These are phyloP conservation scores for Starmera dryadoides DNA, from an alignment of 805 yeast genomes.

Conservation along the genomic window DNA sequence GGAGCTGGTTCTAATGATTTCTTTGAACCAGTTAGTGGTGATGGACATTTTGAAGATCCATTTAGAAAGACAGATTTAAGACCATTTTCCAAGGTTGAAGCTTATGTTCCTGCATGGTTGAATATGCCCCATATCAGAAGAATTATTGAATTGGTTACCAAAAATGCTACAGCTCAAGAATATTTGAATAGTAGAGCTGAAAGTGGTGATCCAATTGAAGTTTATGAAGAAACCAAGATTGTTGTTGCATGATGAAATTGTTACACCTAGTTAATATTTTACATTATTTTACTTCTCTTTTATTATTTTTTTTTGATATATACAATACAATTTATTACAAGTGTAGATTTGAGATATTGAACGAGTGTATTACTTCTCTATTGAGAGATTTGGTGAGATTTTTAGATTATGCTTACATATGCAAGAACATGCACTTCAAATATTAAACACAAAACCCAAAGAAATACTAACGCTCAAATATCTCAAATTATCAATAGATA, in stretches of 20 bases:
- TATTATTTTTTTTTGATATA: too few relatives aligned
- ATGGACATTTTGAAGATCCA: conserved; percentile 78
- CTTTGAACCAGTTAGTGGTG: conserved; percentile 61
- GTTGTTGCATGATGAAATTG: not conserved
- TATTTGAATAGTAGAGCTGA: conserved; percentile 19
- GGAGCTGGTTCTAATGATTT: conserved; percentile 53
- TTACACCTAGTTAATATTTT: too few relatives aligned
- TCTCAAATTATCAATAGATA: too few relatives aligned
- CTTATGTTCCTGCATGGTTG: conserved; percentile 93
- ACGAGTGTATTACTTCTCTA: too few relatives aligned
- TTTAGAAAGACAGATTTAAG: conserved; percentile 67
- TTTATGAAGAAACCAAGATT: not conserved
- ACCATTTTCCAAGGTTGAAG: conserved; percentile 76
- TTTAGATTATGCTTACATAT: too few relatives aligned
- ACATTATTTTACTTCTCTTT: too few relatives aligned
- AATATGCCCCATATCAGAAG: conserved; percentile 84
- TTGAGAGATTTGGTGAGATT: too few relatives aligned
- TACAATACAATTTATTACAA: too few relatives aligned
- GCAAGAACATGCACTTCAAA: too few relatives aligned
- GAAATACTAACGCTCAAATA: too few relatives aligned
- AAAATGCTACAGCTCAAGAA: conserved; percentile 70
- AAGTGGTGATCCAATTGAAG: conserved; percentile 12
- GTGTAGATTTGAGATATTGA: too few relatives aligned
- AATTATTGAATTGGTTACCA: conserved; percentile 81
- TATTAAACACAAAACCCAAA: too few relatives aligned